These are phyloP conservation scores for Magnusiomyces paraingens DNA, from an alignment of 1,139 yeast genomes.

Conservation along the genomic window DNA sequence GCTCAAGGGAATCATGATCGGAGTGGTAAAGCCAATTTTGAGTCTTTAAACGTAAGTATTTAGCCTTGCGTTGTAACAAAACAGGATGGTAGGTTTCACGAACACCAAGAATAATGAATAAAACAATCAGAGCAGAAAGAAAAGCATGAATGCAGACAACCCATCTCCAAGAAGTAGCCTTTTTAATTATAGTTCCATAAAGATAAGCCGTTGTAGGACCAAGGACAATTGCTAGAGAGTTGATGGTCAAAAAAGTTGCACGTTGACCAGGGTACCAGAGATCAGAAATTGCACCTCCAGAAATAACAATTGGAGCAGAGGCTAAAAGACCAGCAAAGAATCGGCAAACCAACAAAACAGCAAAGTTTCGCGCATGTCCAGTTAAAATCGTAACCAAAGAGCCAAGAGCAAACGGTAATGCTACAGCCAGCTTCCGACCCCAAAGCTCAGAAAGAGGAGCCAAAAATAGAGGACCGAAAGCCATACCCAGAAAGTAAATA, in stretches of 20 bases:
- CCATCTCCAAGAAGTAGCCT: conserved; percentile 49
- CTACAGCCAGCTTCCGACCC: conserved; percentile 66
- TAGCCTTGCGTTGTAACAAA: conserved; percentile 51
- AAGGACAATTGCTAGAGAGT: conserved; percentile 60
- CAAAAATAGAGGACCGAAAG: conserved; percentile 70
- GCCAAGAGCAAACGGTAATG: conserved; percentile 48
- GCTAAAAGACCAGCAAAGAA: conserved; percentile 70
- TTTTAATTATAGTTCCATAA: conserved; percentile 52
- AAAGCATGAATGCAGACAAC: conserved; percentile 59
- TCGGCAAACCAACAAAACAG: conserved; percentile 51
- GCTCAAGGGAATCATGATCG: conserved; percentile 40
- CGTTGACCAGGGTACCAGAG: conserved; percentile 55
- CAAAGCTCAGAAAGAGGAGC: conserved; percentile 76
- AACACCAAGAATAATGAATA: conserved; percentile 40
- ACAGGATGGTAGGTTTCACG: conserved; percentile 77
- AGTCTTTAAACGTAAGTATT: conserved; percentile 48
- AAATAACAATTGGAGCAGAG: conserved; percentile 66
- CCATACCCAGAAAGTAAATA: conserved; percentile 64
- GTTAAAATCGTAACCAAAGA: conserved; percentile 23
- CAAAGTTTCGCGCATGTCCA: conserved; percentile 32
- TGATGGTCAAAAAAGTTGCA: conserved; percentile 65
- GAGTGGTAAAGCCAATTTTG: conserved; percentile 46
- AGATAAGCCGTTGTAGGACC: conserved; percentile 74
- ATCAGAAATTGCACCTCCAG: conserved; percentile 77
- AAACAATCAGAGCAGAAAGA: conserved; percentile 53